These are phyloP conservation scores for Trichosporon sp. DNA, from an alignment of 1,284 basidiomycete species.

Conservation along the genomic window DNA sequence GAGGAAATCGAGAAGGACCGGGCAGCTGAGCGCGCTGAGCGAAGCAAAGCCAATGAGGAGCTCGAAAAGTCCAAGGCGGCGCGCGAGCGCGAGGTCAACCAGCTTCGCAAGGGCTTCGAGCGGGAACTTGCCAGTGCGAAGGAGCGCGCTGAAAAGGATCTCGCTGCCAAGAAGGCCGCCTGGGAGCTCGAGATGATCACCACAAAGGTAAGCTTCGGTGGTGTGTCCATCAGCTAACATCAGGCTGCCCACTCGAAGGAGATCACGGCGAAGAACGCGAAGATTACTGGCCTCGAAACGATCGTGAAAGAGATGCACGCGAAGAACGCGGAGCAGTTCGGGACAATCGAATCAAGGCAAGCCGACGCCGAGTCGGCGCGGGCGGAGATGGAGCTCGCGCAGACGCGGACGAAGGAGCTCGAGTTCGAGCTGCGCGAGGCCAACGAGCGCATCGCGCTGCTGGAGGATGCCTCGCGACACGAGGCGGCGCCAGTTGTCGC, in stretches of 20 bases:
- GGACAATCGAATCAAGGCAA: slow-evolving; percentile 75
- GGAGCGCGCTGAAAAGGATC: slow-evolving; percentile 68
- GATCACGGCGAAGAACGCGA: slow-evolving; percentile 58
- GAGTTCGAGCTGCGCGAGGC: slow-evolving; percentile 78
- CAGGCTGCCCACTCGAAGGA: slow-evolving; percentile 69
- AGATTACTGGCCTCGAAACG: slow-evolving; percentile 65
- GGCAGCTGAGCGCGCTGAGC: slow-evolving; percentile 64
- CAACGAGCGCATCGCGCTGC: slow-evolving; percentile 62
- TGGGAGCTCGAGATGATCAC: slow-evolving; percentile 70
- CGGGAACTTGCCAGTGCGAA: slow-evolving; percentile 62
- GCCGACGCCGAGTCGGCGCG: slow-evolving; percentile 79
- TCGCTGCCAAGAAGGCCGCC: slow-evolving; percentile 61
- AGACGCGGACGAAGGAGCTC: slow-evolving; percentile 72
- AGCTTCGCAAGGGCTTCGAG: slow-evolving; percentile 67
- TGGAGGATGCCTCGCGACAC: slow-evolving; percentile 57
- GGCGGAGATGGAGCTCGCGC: slow-evolving; percentile 65
- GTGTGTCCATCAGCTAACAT: not conserved
- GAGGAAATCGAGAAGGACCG: slow-evolving; percentile 62
- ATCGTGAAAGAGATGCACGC: slow-evolving; percentile 62
- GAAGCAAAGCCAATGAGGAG: slow-evolving; percentile 49
- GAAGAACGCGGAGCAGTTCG: slow-evolving; percentile 74
- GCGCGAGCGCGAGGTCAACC: slow-evolving; percentile 65
- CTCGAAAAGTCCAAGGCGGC: slow-evolving; percentile 55
- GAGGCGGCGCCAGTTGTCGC: slow-evolving; percentile 4
- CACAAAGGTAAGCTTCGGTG: slow-evolving; percentile 59